A percentile compares a stretch with the other conserved stretches of the same genome.
These are phyloP conservation scores for Fraxinus cuspidata DNA, from an alignment of 257 asterid genomes.

Conservation along the genomic window DNA sequence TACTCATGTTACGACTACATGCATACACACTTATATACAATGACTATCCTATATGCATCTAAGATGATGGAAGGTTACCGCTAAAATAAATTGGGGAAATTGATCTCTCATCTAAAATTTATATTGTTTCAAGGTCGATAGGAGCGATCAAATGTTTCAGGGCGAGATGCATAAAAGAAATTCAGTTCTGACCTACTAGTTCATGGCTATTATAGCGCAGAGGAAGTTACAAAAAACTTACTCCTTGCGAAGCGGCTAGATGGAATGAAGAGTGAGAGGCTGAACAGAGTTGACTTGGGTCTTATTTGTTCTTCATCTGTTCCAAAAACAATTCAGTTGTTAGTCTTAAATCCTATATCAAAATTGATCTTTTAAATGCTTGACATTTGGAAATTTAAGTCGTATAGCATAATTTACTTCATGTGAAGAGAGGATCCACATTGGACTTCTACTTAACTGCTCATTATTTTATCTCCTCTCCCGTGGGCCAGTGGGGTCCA, in stretches of 20 bases:
- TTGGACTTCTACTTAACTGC: constrained; percentile 12
- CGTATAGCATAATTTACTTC: background rate
- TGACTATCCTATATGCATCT: background rate
- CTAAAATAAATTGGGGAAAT: background rate
- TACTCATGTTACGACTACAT: background rate
- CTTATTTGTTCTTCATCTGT: background rate
- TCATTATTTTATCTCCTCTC: background rate
- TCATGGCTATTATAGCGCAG: background rate
- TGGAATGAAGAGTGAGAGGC: constrained; percentile 14
- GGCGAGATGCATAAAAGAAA: background rate
- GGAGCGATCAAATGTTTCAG: background rate
- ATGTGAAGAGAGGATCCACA: background rate
- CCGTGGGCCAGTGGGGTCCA: background rate
- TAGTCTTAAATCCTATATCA: background rate
- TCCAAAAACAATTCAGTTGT: background rate
- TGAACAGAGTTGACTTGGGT: background rate
- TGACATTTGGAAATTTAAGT: constrained; percentile 4
- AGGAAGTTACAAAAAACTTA: constrained; percentile 3
- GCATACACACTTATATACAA: background rate
- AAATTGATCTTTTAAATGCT: background rate
- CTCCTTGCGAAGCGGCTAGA: constrained; percentile 20
- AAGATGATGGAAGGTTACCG: background rate
- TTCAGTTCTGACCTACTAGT: constrained; percentile 8
- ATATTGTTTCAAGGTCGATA: background rate
- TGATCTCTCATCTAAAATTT: background rate